phyloP scores from a whole-genome alignment of 345 rosid genomes.

The Cardamine resedifolia region DNA sequence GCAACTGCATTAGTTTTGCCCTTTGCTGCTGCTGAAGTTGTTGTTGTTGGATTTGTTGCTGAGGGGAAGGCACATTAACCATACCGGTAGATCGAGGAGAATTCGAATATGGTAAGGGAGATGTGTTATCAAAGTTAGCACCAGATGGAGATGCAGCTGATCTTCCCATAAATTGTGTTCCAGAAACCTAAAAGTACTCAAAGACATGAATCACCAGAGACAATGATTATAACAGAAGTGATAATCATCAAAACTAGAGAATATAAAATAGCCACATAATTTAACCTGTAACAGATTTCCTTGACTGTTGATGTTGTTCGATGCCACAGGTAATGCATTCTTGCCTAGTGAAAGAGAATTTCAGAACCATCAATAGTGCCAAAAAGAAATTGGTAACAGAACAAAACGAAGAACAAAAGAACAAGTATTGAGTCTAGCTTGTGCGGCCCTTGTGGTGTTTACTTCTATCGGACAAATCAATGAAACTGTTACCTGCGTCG shows the following conservation, averaged over 20 bases:
- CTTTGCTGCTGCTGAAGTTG: conserved; percentile 73
- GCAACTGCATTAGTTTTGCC: conserved; percentile 69
- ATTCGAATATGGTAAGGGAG: conserved; percentile 86
- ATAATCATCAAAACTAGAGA: neutral
- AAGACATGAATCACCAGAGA: conserved; percentile 15
- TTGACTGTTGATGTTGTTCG: conserved; percentile 46
- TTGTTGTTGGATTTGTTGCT: conserved; percentile 83
- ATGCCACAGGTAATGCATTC: conserved; percentile 53
- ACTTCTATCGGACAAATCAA: conserved; percentile 60
- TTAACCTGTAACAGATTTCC: neutral
- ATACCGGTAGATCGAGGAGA: conserved; percentile 87
- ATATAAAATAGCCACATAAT: neutral
- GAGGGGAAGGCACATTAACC: conserved; percentile 87
- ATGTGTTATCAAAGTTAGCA: conserved; percentile 67
- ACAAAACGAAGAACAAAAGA: neutral
- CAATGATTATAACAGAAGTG: conserved; percentile 1
- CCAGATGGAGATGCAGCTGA: conserved; percentile 88
- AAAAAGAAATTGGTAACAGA: neutral
- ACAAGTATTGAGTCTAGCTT: conserved; percentile 1
- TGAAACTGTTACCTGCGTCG: conserved; percentile 57
- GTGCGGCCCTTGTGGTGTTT: neutral
- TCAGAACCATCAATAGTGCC: neutral
- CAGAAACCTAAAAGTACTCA: conserved; percentile 53
- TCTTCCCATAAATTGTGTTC: conserved; percentile 73
- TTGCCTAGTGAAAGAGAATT: conserved; percentile 49